phyloP scores from a whole-genome alignment of 2,329 filamentous ascomycete species.

The Aspergillus novoparasiticus region DNA sequence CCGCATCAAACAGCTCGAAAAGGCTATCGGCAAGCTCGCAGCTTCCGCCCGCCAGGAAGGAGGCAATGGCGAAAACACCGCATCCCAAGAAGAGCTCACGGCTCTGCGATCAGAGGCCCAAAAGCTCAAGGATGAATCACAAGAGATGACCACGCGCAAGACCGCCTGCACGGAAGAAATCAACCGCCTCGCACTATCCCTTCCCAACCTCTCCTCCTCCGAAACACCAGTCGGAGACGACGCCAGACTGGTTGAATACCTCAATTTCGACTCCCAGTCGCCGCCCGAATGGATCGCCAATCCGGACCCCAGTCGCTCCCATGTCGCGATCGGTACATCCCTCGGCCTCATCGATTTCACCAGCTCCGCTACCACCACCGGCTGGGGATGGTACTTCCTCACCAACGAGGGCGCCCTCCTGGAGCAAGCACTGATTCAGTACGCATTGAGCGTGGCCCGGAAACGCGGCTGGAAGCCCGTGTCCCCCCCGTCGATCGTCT shows the following conservation, averaged over 20 bases:
- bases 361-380: conserved; percentile 75
- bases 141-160: conserved; percentile 34
- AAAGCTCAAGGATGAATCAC: conserved; percentile 39
- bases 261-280: conserved; percentile 68
- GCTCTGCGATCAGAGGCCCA: conserved; percentile 42
- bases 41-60: conserved; percentile 26
- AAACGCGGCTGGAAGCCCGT: conserved; percentile 77
- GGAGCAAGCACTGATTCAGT: conserved; percentile 92
- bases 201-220: conserved; percentile 83
- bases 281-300: conserved; percentile 35
- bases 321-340: conserved; percentile 82
- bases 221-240: conserved; percentile 72
- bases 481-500: conserved; percentile 85
- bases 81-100: conserved; percentile 24
- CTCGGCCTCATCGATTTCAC: conserved; percentile 92
- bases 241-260: conserved; percentile 69
- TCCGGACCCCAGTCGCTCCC: conserved; percentile 57
- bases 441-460: conserved; percentile 74
- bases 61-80: conserved; percentile 12
- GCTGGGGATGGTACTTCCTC: conserved; percentile 98
- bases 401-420: conserved; percentile 87
- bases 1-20: conserved; percentile 48
- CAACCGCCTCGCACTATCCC: conserved; percentile 69
- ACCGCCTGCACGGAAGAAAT: conserved; percentile 60
- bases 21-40: conserved; percentile 40